Percentiles rank a stretch among this genome's conserved stretches.
Evolutionary conservation across 2,329 filamentous ascomycete genomes (phyloP).

Genomic region (Trichoderma sp.): DNA sequence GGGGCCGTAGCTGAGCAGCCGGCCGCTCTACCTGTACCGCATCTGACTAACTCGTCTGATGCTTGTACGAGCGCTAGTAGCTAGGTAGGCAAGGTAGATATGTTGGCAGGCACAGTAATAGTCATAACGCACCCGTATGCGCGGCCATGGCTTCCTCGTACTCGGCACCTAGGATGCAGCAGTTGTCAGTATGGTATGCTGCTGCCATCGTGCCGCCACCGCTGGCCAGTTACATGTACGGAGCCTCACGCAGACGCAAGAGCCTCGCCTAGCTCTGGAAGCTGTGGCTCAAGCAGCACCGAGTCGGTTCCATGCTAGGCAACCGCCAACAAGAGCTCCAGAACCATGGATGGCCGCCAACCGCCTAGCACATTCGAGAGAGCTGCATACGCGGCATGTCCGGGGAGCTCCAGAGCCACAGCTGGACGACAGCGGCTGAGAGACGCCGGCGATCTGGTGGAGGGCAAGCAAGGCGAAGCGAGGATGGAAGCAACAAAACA

Average conservation of each 20-base stretch:
- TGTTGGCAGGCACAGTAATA: too few species aligned
- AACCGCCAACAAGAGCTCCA: too few species aligned
- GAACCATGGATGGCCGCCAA: background rate
- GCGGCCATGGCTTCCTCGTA: background rate
- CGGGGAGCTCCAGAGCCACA: background rate
- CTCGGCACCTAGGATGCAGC: background rate
- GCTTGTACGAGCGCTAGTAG: background rate
- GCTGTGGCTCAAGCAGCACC: background rate
- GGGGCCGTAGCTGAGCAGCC: constrained; percentile 16
- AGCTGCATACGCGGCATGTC: constrained; percentile 4
- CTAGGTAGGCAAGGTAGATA: too few species aligned
- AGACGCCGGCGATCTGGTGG: too few species aligned
- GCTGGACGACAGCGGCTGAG: too few species aligned
- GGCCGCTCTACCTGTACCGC: background rate
- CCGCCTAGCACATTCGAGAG: background rate
- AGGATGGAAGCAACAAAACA: background rate
- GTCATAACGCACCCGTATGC: too few species aligned
- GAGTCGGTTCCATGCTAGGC: too few species aligned
- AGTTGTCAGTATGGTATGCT: background rate
- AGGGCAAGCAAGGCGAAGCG: background rate
- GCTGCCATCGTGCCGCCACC: background rate
- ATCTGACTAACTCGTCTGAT: constrained; percentile 7
- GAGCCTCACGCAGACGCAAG: background rate
- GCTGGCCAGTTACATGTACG: background rate
- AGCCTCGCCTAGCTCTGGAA: background rate